Base-by-base conservation (phyloP, 345 rosid genomes). In the Pistacia integerrima region DNA sequence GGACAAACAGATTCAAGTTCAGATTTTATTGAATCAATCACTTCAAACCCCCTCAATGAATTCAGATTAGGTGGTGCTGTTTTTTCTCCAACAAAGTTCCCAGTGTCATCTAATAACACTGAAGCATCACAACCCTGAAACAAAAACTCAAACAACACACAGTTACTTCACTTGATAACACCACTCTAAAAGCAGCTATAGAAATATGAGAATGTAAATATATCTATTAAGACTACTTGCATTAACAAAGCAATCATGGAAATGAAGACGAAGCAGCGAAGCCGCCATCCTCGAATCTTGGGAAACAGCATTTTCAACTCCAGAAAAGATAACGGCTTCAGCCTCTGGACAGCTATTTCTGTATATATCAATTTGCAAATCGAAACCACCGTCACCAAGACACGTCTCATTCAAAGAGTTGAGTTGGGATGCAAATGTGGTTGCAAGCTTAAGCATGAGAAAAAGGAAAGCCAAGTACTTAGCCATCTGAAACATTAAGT, bases 101-200 rank as follows among this genome's bases (percentile, higher is more conserved):
- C 79, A 1, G 82, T 78, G 74, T 93, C 98, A 73, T 92, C 98
- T 60, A 95, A 81, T 84, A 95, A 75, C 36, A 95, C 90, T 1
- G 97, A 93, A 55, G 81, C 98, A 83, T 90, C 97, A 75, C 98
- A 95, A 18, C 98, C 97, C 97, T 95, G 84, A 70, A 84, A 61
- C 46, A 7, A 41, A 36, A 46, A 70, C 28, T 41, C 51, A 38
- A 46, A 46, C 33, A 54, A 51, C 6, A 51, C 6, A 67, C 36
- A 3, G 13, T 49, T 46, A 9, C 54, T 49, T 11, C 8, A 3
- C 13, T 46, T 6, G 10, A 46, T 46, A 46, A 46, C 5, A 5
- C 11, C 0, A 46, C 33, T 30, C 1, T 6, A 46, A 49, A 49
- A 3, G 11, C 54, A 11, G 11, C 13, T 2, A 9, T 8, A 49